Conservation (phyloP, 352 stramenopile genomes). For the Phytopythium helicoides region DNA sequence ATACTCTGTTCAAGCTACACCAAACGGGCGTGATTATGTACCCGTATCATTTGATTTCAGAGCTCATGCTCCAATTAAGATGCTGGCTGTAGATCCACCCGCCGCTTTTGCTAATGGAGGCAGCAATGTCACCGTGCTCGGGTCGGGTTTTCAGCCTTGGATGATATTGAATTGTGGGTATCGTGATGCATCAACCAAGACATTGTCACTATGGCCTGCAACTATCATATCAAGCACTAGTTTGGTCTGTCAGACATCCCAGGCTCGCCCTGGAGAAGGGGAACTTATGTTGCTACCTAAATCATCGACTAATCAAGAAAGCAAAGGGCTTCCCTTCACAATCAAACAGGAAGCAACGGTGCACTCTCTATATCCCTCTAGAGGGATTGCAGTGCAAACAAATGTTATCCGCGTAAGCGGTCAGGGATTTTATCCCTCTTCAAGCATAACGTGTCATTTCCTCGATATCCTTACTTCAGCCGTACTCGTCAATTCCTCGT, state of each 20-base stretch:
- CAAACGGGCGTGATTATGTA: conserved; percentile 35
- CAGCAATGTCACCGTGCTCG: conserved; percentile 18
- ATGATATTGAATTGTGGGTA: conserved; percentile 41
- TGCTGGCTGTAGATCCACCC: conserved; percentile 15
- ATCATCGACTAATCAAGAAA: conserved; percentile 14
- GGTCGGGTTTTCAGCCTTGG: conserved; percentile 34
- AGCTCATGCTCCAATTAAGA: conserved; percentile 19
- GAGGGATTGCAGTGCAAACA: conserved; percentile 12
- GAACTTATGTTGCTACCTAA: conserved; percentile 25
- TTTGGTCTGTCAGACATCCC: conserved; percentile 20
- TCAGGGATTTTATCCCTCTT: conserved; percentile 29
- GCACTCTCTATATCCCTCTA: conserved; percentile 19
- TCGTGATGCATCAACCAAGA: conserved; percentile 2
- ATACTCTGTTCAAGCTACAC: conserved; percentile 31
- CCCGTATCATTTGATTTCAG: conserved; percentile 15
- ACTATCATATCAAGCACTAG: conserved; percentile 18
- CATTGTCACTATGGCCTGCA: conserved; percentile 16
- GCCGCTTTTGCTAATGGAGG: conserved; percentile 15
- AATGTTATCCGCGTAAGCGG: conserved; percentile 28
- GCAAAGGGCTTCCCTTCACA: conserved; percentile 15
- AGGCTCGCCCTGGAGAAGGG: conserved; percentile 9
- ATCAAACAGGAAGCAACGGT: conserved; percentile 24
- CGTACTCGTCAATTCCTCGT: conserved; percentile 33
- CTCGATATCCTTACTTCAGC: conserved; percentile 3
- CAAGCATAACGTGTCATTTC: conserved; percentile 26